phyloP scores from a whole-genome alignment of 768 basidiomycete species.

The Lactarius tabidus region DNA sequence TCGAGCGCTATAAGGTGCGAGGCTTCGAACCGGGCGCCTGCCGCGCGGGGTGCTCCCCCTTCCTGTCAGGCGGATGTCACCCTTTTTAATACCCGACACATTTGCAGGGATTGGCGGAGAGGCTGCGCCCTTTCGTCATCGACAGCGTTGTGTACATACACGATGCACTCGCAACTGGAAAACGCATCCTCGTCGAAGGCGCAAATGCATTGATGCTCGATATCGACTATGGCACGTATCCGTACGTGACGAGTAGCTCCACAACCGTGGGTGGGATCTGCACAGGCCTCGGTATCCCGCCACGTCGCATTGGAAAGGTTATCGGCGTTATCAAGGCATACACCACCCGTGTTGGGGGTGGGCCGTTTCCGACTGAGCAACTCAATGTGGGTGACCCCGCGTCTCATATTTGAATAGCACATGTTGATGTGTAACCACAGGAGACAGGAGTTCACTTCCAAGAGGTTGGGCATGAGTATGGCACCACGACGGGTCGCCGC shows the following conservation, averaged over 20 bases:
- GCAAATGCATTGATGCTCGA: conserved; percentile 99
- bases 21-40: conserved; percentile 8
- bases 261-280: conserved; percentile 94
- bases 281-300: conserved; percentile 96
- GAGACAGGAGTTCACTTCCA: conserved; percentile 82
- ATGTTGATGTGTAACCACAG: conserved; percentile 37
- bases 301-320: conserved; percentile 76
- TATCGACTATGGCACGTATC: conserved; percentile 96
- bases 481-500: conserved; percentile 87
- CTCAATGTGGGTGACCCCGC: conserved; percentile 59
- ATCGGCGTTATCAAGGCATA: conserved; percentile 98
- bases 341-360: conserved; percentile 97
- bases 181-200: conserved; percentile 89
- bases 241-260: conserved; percentile 92
- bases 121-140: conserved; percentile 82
- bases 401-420: background rate
- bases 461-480: conserved; percentile 90
- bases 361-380: conserved; percentile 96
- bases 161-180: conserved; percentile 65
- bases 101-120: conserved; percentile 69
- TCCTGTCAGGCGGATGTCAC: background rate
- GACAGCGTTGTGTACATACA: conserved; percentile 88
- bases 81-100: background rate
- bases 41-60: background rate
- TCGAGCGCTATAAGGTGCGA: conserved; percentile 79